Evolutionary conservation across 176 grass and related monocot genomes (phyloP).

Genomic region (Dactylis glomerata): DNA sequence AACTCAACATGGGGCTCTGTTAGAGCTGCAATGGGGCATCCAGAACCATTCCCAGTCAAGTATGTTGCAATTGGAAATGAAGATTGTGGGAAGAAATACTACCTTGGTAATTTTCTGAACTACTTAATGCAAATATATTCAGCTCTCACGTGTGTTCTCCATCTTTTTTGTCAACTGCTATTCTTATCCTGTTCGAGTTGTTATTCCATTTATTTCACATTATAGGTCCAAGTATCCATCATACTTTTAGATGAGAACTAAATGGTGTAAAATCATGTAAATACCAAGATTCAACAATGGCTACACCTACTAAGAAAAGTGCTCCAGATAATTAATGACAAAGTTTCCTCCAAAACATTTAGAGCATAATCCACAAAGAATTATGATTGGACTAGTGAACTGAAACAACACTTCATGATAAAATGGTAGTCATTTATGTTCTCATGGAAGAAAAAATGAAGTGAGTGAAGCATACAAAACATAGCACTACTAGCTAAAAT

Average conservation of each 20-base stretch:
- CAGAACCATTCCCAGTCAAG: constrained; percentile 87
- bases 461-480: background rate
- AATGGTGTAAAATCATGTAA: background rate
- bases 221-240: background rate
- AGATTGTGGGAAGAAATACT: constrained; percentile 76
- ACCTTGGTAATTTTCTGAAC: constrained; percentile 40
- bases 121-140: background rate
- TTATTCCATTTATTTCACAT: background rate
- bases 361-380: background rate
- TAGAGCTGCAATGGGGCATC: constrained; percentile 87
- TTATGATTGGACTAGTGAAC: background rate
- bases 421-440: constrained; percentile 4
- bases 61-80: constrained; percentile 96
- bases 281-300: background rate
- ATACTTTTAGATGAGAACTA: constrained; percentile 12
- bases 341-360: background rate
- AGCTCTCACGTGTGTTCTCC: background rate
- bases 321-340: background rate
- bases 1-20: constrained; percentile 91
- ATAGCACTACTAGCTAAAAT: background rate
- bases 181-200: background rate
- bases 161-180: background rate
- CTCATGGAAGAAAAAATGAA: background rate
- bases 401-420: background rate
- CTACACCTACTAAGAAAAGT: background rate